Conservation (phyloP, 2,329 filamentous ascomycete species). For the Diaporthe citriasiana region DNA sequence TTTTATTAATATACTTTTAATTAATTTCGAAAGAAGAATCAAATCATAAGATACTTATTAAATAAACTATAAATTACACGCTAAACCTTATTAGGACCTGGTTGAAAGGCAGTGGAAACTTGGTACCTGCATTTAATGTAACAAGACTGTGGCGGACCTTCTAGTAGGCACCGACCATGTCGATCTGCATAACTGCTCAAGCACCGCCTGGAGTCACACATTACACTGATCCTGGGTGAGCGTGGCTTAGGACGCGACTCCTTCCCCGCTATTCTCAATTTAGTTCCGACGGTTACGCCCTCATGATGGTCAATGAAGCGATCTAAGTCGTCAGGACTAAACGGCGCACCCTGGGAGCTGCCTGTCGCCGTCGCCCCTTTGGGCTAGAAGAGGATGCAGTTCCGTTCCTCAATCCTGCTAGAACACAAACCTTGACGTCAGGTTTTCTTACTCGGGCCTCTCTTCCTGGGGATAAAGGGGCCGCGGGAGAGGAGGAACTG, state of each 20-base stretch:
- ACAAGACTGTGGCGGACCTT: slow-evolving; percentile 7
- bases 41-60: neutral
- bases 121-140: slow-evolving; percentile 6
- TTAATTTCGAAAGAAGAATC: neutral
- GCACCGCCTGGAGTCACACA: neutral
- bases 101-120: too few relatives aligned
- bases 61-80: neutral
- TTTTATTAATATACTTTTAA: neutral
- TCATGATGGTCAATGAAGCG: neutral
- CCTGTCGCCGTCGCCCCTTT: slow-evolving; percentile 25
- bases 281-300: slow-evolving; percentile 17
- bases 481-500: neutral
- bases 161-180: slow-evolving; percentile 24
- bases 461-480: neutral
- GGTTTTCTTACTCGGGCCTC: neutral
- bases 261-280: slow-evolving; percentile 29
- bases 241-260: slow-evolving; percentile 13
- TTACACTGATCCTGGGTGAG: slow-evolving; percentile 9
- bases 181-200: neutral
- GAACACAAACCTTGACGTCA: slow-evolving; percentile 25
- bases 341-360: slow-evolving; percentile 9
- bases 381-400: slow-evolving; percentile 30
- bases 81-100: neutral
- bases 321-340: slow-evolving; percentile 27
- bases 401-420: slow-evolving; percentile 25